These are phyloP conservation scores for Corylus heterophylla DNA, from an alignment of 306 rosid species.

Conservation along the genomic window DNA sequence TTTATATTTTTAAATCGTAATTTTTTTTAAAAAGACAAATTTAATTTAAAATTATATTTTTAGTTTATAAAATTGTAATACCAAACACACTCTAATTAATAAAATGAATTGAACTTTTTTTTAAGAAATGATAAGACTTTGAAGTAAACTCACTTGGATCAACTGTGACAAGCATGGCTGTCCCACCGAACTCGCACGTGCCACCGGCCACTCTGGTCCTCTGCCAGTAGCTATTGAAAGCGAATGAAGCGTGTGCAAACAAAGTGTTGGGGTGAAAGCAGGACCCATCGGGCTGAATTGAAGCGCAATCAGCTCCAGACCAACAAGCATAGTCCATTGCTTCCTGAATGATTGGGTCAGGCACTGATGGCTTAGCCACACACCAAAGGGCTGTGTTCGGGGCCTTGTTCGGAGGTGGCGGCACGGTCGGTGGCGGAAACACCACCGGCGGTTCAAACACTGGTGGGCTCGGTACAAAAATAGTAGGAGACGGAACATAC, in stretches of 20 bases:
- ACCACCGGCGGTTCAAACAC: slow-evolving; percentile 76
- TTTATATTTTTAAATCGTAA: no score
- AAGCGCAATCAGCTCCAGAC: slow-evolving; percentile 76
- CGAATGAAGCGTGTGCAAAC: slow-evolving; percentile 82
- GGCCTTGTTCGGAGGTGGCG: slow-evolving; percentile 48
- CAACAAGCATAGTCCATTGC: slow-evolving; percentile 96
- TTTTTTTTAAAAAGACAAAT: no score
- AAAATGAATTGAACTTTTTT: no score
- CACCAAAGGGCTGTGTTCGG: slow-evolving; percentile 69
- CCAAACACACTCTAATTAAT: no score
- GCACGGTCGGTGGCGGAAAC: slow-evolving; percentile 78
- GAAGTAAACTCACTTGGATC: slow-evolving; percentile 73
- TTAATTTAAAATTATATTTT: no score
- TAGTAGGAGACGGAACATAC: not conserved
- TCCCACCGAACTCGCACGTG: slow-evolving; percentile 83
- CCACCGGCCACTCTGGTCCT: slow-evolving; percentile 71
- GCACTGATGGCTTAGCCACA: slow-evolving; percentile 94
- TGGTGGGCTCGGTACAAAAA: slow-evolving; percentile 48
- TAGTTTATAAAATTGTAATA: no score
- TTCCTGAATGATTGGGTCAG: slow-evolving; percentile 88
- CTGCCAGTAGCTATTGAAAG: slow-evolving; percentile 94
- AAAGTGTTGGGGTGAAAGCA: slow-evolving; percentile 72
- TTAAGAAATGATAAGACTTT: no score
- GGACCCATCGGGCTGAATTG: slow-evolving; percentile 63
- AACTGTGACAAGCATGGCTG: slow-evolving; percentile 71